A percentile compares a stretch with the other conserved stretches of the same genome.
phyloP scores from a whole-genome alignment of 164 flowering plant species.

The Vitis labrusca region DNA sequence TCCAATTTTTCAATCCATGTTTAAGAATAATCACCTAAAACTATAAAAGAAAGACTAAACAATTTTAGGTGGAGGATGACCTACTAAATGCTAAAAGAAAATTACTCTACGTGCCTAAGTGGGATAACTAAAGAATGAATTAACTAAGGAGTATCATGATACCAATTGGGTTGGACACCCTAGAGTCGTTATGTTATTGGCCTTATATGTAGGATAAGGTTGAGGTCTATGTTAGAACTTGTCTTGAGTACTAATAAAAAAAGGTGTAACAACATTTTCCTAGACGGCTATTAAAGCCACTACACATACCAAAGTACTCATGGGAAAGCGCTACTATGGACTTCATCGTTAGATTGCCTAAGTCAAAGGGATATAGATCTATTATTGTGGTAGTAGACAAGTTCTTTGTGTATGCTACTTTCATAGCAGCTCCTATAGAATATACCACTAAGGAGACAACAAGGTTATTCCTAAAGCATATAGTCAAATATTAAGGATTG shows the following conservation, averaged over 20 bases:
- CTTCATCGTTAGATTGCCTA: no score
- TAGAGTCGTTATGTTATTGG: constrained; percentile 6
- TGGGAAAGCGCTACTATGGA: no score
- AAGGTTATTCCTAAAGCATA: neutral
- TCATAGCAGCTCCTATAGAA: neutral
- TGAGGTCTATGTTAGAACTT: constrained; percentile 9
- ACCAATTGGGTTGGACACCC: constrained; percentile 16
- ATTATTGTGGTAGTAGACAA: constrained; percentile 3
- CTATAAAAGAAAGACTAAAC: neutral
- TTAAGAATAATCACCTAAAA: no score
- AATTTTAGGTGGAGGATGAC: neutral
- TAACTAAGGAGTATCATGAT: neutral
- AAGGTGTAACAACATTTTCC: neutral
- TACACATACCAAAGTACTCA: no score
- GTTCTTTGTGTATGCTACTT: constrained; percentile 8
- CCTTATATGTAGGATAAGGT: constrained; percentile 6
- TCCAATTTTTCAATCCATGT: no score
- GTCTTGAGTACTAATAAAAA: constrained; percentile 14
- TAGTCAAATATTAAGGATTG: constrained; percentile 7
- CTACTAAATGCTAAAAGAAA: neutral
- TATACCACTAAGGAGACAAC: neutral
- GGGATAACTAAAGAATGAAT: neutral
- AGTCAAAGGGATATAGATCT: no score
- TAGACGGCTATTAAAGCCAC: no score
- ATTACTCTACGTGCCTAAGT: neutral